Evolutionary conservation across 768 basidiomycete genomes (phyloP), one percentile per base, ranked within the genome.

Genomic region (Pisolithus orientalis): DNA sequence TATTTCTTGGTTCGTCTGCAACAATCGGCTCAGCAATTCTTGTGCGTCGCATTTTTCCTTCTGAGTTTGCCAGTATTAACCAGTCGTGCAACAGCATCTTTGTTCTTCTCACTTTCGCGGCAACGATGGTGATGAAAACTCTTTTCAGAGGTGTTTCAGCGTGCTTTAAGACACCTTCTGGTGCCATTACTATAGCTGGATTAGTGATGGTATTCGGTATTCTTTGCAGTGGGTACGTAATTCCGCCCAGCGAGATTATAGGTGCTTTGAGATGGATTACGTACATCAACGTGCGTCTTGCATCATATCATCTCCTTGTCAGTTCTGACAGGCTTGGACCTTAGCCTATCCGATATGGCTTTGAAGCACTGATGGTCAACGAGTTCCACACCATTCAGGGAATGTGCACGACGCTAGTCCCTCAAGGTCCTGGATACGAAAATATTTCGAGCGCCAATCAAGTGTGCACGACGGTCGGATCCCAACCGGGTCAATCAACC

Each of bases 81-180:
- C 65, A 75, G 63, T 62, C 10, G 57, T 75, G 65, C 72, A 71
- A 62, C 17, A 84, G 84, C 66, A 78, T 75, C 5, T 82, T 75
- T 62, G 73, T 78, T 62, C 64, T 88, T 29, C 75, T 82, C 57
- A 52, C 78, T 6, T 73, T 80, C 49, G 65, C 72, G 4, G 74
- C 81, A 58, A 75, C 82, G 24, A 48, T 88, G 31, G 71, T 80
- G 6, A 85, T 91, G 82, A 85, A 83, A 62, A 77, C 79, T 0
- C 90, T 81, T 75, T 93, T 89, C 77, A 75, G 90, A 39, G 72
- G 71, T 0, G 59, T 86, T 28, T 81, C 84, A 1, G 80, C 84
- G 0, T 71, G 70, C 13, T 81, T 82, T 59, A 70, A 70, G 37
- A 66, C 70, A 16, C 76, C 79, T 40, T 76, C 83, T 0, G 74